A percentile compares a stretch with the other conserved stretches of the same genome.
Evolutionary conservation across 306 rosid genomes (phyloP).

Genomic region (Quercus wislizeni): DNA sequence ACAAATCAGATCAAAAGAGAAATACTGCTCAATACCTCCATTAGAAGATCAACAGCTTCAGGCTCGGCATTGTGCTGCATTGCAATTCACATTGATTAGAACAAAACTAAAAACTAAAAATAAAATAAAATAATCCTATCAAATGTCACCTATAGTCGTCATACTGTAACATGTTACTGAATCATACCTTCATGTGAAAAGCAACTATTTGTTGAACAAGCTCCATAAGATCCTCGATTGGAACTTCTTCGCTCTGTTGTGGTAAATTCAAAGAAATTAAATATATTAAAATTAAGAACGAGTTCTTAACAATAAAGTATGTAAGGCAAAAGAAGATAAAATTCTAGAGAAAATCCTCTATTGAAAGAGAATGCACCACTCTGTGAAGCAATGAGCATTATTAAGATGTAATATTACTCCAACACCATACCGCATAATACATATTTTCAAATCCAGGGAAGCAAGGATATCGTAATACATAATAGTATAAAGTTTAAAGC

Average conservation of each 20-base stretch:
- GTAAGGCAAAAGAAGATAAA: neutral
- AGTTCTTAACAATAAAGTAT: neutral
- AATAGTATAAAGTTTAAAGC: neutral
- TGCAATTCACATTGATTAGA: conserved; percentile 32
- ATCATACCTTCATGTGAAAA: conserved; percentile 77
- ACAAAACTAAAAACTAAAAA: neutral
- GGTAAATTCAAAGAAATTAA: conserved; percentile 1
- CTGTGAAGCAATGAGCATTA: neutral
- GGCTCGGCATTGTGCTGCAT: conserved; percentile 98
- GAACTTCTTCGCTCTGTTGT: conserved; percentile 71
- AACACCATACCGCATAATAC: neutral
- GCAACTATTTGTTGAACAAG: conserved; percentile 89
- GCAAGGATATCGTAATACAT: neutral
- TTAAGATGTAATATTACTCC: neutral
- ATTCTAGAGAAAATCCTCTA: neutral
- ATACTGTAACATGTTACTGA: neutral
- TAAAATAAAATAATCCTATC: neutral
- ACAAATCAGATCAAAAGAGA: neutral
- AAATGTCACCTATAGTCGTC: neutral
- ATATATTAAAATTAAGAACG: neutral
- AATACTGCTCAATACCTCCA: conserved; percentile 66
- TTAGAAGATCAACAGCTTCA: conserved; percentile 96
- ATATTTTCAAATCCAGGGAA: neutral
- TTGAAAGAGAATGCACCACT: neutral
- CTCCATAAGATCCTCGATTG: conserved; percentile 81